Percentiles rank a stretch among this genome's conserved stretches.
Conservation (phyloP, 2,329 filamentous ascomycete genomes). For the Monilinia aucupariae region DNA sequence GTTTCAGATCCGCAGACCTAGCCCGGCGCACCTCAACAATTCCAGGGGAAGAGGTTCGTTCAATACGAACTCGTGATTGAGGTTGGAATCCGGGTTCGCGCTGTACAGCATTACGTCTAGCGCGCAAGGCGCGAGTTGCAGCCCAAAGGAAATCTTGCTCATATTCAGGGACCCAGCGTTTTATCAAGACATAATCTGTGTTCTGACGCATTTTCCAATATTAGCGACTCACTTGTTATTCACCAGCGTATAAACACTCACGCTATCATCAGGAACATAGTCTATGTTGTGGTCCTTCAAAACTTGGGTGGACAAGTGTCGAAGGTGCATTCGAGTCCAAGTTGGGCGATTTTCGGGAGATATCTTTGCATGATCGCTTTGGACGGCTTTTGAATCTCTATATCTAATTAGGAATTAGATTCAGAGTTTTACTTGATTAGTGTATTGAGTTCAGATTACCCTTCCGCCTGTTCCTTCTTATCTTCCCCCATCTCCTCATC, state of each 20-base stretch:
- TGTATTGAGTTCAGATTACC: constrained; percentile 23
- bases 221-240: not conserved
- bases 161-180: constrained; percentile 64
- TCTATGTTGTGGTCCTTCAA: constrained; percentile 51
- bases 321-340: constrained; percentile 58
- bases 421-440: not conserved
- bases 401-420: constrained; percentile 25
- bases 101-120: not conserved
- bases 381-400: constrained; percentile 35
- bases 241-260: not conserved
- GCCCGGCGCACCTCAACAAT: not conserved
- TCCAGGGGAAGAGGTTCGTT: not conserved
- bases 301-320: constrained; percentile 57
- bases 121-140: constrained; percentile 55
- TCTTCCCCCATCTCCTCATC: constrained; percentile 29
- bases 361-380: constrained; percentile 42
- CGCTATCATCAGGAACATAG: constrained; percentile 45
- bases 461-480: constrained; percentile 42
- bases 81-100: too few species aligned
- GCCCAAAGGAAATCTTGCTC: constrained; percentile 68
- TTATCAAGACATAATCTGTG: constrained; percentile 65
- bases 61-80: not conserved
- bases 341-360: constrained; percentile 41
- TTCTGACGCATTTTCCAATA: constrained; percentile 42
- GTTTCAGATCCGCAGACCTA: not conserved